Evolutionary conservation across 2,329 filamentous ascomycete genomes (phyloP).

Genomic region (Pseudogymnoascus sp.): DNA sequence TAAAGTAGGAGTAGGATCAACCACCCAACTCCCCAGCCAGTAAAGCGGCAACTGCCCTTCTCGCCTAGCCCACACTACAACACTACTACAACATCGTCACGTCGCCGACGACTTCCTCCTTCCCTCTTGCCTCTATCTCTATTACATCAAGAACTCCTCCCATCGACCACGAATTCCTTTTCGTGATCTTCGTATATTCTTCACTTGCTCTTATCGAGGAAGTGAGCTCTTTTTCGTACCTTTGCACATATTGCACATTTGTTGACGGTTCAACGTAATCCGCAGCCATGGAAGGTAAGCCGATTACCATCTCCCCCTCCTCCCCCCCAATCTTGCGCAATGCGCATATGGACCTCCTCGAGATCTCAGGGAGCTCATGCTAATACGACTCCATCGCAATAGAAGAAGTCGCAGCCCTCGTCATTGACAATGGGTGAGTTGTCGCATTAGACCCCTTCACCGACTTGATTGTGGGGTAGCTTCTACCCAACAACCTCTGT

Average conservation of each 20-base stretch:
- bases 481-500: slow-evolving; percentile 7
- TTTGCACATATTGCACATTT: slow-evolving; percentile 20
- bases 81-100: slow-evolving; percentile 12
- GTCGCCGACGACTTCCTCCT: slow-evolving; percentile 13
- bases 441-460: slow-evolving; percentile 26
- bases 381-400: slow-evolving; percentile 30
- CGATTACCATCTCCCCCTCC: slow-evolving; percentile 13
- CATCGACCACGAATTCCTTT: slow-evolving; percentile 24
- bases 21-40: neutral
- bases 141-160: slow-evolving; percentile 15
- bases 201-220: slow-evolving; percentile 21
- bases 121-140: slow-evolving; percentile 14
- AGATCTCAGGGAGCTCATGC: slow-evolving; percentile 16
- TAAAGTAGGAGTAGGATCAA: slow-evolving; percentile 2
- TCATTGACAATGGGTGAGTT: slow-evolving; percentile 99
- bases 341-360: slow-evolving; percentile 14
- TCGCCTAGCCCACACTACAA: slow-evolving; percentile 12
- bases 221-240: slow-evolving; percentile 23
- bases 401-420: slow-evolving; percentile 99
- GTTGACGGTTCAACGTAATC: slow-evolving; percentile 29
- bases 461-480: slow-evolving; percentile 19
- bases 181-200: slow-evolving; percentile 23
- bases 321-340: slow-evolving; percentile 12
- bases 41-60: slow-evolving; percentile 13
- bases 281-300: slow-evolving; percentile 33